Base-by-base conservation (phyloP, 2,329 filamentous ascomycete genomes). In the Chaetomiaceae sp. region DNA sequence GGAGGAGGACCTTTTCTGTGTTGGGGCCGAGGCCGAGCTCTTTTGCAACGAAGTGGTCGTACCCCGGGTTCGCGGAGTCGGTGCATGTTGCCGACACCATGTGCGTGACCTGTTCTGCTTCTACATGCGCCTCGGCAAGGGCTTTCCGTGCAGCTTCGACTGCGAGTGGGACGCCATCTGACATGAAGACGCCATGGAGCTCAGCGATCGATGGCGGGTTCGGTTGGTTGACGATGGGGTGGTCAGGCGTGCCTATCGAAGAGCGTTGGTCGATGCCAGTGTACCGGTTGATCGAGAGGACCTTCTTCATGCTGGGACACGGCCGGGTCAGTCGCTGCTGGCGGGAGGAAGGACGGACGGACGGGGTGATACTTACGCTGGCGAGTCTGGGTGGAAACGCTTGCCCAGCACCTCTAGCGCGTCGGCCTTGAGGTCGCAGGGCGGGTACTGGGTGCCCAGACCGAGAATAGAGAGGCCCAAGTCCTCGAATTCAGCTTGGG, bases 71-170 rank as follows among this genome's bases (percentile, higher is more conserved):
- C 14, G 82, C 82, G 58, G 81, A 85, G 64, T 87, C 81, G 8
- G 84, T 87, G 64, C 84, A 87, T 5, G 83, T 86, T 0, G 82
- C 85, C 21, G 82, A 79, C 8, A 87, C 82, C 36, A 86, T 73
- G 61, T 87, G 84, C 3, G 83, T 87, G 57, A 87, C 82, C 47
- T 82, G 71, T 3, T 64, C 63, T 0, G 75, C 64, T 37, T 75
- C 72, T 37, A 83, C 65, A 14, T 72, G 70, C 5, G 81, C 78
- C 64, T 84, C 80, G 7, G 70, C 67, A 9, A 83, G 71, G 5
- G 81, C 81, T 64, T 81, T 80, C 23, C 71, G 70, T 20, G 78
- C 72, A 2, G 81, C 81, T 9, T 66, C 68, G 5, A 84, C 71
- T 6, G 81, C 80, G 1, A 85, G 69, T 1, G 80, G 78, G 2